Percentiles rank a stretch among this genome's conserved stretches.
phyloP scores from a whole-genome alignment of 2,329 filamentous ascomycete genomes.

The Colletotrichum trifolii region DNA sequence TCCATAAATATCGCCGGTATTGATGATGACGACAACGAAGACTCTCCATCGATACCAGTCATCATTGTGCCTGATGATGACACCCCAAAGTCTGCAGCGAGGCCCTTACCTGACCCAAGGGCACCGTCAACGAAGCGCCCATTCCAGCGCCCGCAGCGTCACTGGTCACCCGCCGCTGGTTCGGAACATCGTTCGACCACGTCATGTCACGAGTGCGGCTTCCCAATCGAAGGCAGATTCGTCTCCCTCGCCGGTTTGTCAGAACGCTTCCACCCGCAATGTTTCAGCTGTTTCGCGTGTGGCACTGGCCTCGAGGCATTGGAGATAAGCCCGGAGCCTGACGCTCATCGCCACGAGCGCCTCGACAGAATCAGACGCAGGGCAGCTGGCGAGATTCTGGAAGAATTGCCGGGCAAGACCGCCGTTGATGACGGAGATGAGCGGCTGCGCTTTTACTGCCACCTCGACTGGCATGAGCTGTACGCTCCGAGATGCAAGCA shows the following conservation, averaged over 20 bases:
- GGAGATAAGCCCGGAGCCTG: constrained; percentile 94
- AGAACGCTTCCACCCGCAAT: constrained; percentile 90
- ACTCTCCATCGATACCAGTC: constrained; percentile 42
- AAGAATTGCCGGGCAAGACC: constrained; percentile 72
- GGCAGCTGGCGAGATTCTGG: constrained; percentile 65
- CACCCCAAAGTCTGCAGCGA: constrained; percentile 35
- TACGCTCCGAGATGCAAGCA: constrained; percentile 94
- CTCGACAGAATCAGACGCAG: constrained; percentile 78
- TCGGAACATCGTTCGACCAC: constrained; percentile 41
- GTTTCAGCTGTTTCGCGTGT: constrained; percentile 91
- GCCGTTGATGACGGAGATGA: constrained; percentile 79
- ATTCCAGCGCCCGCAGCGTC: constrained; percentile 58
- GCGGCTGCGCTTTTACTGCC: constrained; percentile 89
- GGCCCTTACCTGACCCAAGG: constrained; percentile 62
- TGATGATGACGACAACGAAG: constrained; percentile 4
- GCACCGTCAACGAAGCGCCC: constrained; percentile 43
- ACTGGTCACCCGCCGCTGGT: constrained; percentile 68
- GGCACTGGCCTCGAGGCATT: constrained; percentile 91
- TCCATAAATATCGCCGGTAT: constrained; percentile 56
- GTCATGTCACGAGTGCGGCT: constrained; percentile 84
- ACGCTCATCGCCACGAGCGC: constrained; percentile 75
- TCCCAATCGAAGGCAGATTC: constrained; percentile 90
- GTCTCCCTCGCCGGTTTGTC: constrained; percentile 80
- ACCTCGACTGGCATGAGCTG: constrained; percentile 97
- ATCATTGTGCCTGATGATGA: constrained; percentile 59